Conservation (phyloP, 78 protist species). For the Emiliania huxleyi region DNA sequence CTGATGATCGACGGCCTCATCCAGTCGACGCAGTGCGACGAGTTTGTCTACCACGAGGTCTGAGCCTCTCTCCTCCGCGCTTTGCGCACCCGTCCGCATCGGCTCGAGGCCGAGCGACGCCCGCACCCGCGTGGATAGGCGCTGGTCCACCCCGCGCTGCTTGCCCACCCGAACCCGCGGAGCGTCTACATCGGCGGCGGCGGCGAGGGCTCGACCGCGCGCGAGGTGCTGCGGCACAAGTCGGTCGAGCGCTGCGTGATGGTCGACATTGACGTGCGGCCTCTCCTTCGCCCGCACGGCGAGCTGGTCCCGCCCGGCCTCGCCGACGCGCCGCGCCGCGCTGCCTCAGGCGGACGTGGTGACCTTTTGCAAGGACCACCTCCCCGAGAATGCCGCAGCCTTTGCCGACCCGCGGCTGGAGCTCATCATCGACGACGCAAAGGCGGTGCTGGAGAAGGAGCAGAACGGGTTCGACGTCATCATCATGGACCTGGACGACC, state of each 20-base stretch:
- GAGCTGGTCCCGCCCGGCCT: no score
- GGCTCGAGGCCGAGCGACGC: no score
- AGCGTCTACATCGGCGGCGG: constrained; percentile 73
- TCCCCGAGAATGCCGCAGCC: constrained; percentile 52
- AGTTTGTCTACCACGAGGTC: constrained; percentile 70
- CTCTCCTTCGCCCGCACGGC: no score
- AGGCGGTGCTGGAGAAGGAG: constrained; percentile 20
- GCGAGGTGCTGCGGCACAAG: constrained; percentile 60
- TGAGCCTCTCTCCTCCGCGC: no score
- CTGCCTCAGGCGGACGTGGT: constrained; percentile 46
- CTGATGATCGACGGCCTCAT: constrained; percentile 24
- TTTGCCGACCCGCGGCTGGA: constrained; percentile 45
- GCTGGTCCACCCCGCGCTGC: constrained; percentile 67
- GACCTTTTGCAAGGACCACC: constrained; percentile 52
- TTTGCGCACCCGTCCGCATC: no score
- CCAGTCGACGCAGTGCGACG: constrained; percentile 46
- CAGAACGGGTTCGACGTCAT: constrained; percentile 53
- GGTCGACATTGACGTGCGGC: constrained; percentile 79
- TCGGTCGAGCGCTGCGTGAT: constrained; percentile 57
- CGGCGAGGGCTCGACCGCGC: constrained; percentile 72
- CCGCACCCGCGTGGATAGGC: no score
- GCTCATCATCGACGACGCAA: constrained; percentile 62
- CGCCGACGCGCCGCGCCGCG: no score
- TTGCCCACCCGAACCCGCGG: constrained; percentile 57
- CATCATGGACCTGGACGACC: constrained; percentile 68